Evolutionary conservation across 345 rosid species (phyloP).

Genomic region (Citrus mangshanensis): DNA sequence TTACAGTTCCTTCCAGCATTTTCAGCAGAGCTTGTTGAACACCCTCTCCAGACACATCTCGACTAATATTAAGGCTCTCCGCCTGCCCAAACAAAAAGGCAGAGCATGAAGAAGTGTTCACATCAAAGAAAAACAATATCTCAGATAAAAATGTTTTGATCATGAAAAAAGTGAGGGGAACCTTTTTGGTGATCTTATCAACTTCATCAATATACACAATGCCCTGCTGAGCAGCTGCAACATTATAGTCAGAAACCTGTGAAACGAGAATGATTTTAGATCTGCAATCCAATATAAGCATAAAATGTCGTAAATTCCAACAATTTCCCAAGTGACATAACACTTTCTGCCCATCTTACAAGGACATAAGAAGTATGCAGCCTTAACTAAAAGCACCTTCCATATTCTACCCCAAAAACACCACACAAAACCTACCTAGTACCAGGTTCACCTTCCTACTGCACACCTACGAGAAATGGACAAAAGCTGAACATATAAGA

Average conservation of each 20-base stretch:
- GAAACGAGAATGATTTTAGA: background rate
- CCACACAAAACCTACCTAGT: background rate
- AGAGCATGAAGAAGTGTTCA: background rate
- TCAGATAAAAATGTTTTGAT: background rate
- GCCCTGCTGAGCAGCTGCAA: conserved; percentile 99
- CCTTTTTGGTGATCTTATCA: conserved; percentile 99
- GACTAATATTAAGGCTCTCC: conserved; percentile 92
- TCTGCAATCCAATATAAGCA: background rate
- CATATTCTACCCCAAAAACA: background rate
- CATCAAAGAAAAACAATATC: background rate
- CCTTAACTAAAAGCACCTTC: background rate
- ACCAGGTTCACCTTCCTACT: background rate
- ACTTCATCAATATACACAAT: conserved; percentile 98
- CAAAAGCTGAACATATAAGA: background rate
- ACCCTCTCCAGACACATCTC: conserved; percentile 99
- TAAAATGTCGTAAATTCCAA: background rate
- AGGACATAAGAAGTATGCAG: background rate
- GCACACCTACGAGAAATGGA: background rate
- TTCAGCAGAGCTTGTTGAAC: conserved; percentile 97
- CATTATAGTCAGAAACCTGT: conserved; percentile 95
- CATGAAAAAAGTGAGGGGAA: conserved; percentile 9
- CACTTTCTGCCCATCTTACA: background rate
- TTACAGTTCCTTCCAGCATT: conserved; percentile 99
- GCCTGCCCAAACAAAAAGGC: conserved; percentile 51
- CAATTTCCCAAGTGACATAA: background rate